Base-by-base conservation (phyloP, 352 stramenopile species). In the Phytophthora pinifolia region DNA sequence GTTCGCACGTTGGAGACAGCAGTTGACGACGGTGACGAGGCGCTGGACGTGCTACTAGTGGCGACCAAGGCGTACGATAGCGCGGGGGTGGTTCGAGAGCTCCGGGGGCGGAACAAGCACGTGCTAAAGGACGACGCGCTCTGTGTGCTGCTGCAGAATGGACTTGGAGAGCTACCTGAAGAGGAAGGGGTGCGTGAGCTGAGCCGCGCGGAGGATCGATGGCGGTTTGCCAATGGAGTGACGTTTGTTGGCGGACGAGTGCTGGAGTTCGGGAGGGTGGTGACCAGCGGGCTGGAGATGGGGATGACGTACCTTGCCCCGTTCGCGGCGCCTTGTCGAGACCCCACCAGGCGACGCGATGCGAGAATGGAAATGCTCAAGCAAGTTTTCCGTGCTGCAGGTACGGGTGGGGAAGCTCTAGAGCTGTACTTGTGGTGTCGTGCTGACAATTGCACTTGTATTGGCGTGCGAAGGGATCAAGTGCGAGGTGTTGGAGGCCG, bases 31-130 rank as follows among this genome's bases (percentile, higher is more conserved):
- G 4, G 2, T 20, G 46, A 70, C 2, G 46, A 76, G 7, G 60
- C 22, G 22, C 39, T 92, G 13, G 79, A 91, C 17, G 67, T 89
- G 1, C 54, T 93, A 27, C 36, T 93, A 3, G 50, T 93, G 0
- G 65, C 80, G 0, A 72, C 91, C n/a, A 93, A 93, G 59, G 71
- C 79, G 9, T 87, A 81, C 34, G 79, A 93, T 39, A 91, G 67
- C 45, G 55, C 54, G 0, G 46, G 44, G 4, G 62, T 76, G 15
- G 54, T 90, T 39, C 49, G 55, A 27, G 52, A 74, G 12, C 64
- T 90, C 29, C 45, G 32, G 7, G 33, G 62, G 18, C 70, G 57
- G 18, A 54, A 63, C 25, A 42, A 43, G 22, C 57, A 73, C 36
- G 59, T 79, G 29, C 50, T 91, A 18, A 59, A 67, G 14, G 48